Evolutionary conservation across 108 stramenopile genomes (phyloP).

Genomic region (Pseudonitzschia multiseries): DNA sequence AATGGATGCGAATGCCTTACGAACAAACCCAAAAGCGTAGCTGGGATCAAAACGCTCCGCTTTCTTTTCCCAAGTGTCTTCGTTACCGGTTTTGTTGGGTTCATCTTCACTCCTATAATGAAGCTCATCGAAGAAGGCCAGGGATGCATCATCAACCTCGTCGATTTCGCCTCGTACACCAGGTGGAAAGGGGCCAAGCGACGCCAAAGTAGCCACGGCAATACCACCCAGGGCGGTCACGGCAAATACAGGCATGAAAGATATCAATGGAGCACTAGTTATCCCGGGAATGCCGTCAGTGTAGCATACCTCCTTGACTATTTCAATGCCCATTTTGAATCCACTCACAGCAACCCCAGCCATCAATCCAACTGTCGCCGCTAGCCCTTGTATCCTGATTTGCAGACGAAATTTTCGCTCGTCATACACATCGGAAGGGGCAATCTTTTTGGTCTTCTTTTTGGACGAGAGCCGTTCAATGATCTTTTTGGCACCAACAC

Average conservation of each 20-base stretch:
- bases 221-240: slow-evolving; percentile 71
- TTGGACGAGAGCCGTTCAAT: not conserved
- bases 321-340: slow-evolving; percentile 75
- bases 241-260: slow-evolving; percentile 20
- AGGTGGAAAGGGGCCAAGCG: slow-evolving; percentile 61
- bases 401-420: slow-evolving; percentile 1
- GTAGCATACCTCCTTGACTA: slow-evolving; percentile 38
- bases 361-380: slow-evolving; percentile 61
- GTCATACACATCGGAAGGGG: not conserved
- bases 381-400: slow-evolving; percentile 36
- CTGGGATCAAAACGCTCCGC: slow-evolving; percentile 15
- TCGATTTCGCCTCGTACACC: slow-evolving; percentile 63
- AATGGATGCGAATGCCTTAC: slow-evolving; percentile 78
- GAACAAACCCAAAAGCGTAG: slow-evolving; percentile 49
- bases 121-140: slow-evolving; percentile 8
- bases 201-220: slow-evolving; percentile 45
- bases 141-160: slow-evolving; percentile 63
- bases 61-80: slow-evolving; percentile 28
- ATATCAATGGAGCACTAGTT: not conserved
- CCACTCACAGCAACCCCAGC: slow-evolving; percentile 61
- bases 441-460: not conserved
- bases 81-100: slow-evolving; percentile 16
- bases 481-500: not conserved
- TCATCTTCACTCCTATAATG: slow-evolving; percentile 8
- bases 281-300: not conserved